phyloP scores from a whole-genome alignment of 2,329 filamentous ascomycete genomes.

The Ophiostoma ulmi region DNA sequence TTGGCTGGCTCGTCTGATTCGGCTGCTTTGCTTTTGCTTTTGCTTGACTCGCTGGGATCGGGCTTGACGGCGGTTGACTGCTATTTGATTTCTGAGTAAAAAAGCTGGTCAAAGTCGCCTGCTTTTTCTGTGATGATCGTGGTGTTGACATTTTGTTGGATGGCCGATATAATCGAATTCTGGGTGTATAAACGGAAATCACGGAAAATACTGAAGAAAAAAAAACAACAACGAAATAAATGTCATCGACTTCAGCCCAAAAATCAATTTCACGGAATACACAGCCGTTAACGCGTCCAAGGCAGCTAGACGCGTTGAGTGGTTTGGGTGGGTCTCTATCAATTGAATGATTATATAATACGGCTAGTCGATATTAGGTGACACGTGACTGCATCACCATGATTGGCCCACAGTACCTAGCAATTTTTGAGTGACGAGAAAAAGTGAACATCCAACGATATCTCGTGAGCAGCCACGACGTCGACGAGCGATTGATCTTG shows the following conservation, averaged over 20 bases:
- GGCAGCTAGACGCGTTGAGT: constrained; percentile 1
- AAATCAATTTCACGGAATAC: not conserved
- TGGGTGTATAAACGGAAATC: not conserved
- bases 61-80: constrained; percentile 28
- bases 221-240: not conserved
- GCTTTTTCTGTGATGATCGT: constrained; percentile 54
- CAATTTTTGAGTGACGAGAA: constrained; percentile 21
- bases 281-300: constrained; percentile 9
- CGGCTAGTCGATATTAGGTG: not conserved
- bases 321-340: not conserved
- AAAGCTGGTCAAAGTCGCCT: constrained; percentile 81
- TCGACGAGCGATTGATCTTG: constrained; percentile 12
- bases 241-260: not conserved
- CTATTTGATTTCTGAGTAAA: constrained; percentile 58
- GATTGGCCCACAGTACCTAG: constrained; percentile 15
- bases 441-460: constrained; percentile 15
- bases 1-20: constrained; percentile 15
- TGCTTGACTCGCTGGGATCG: constrained; percentile 26
- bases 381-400: not conserved
- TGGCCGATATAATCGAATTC: not conserved
- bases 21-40: not conserved
- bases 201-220: not conserved
- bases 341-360: constrained; percentile 1
- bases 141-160: constrained; percentile 29
- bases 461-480: constrained; percentile 8